Base-by-base conservation (phyloP, 2,329 filamentous ascomycete species). In the Harringtonia aguacate region DNA sequence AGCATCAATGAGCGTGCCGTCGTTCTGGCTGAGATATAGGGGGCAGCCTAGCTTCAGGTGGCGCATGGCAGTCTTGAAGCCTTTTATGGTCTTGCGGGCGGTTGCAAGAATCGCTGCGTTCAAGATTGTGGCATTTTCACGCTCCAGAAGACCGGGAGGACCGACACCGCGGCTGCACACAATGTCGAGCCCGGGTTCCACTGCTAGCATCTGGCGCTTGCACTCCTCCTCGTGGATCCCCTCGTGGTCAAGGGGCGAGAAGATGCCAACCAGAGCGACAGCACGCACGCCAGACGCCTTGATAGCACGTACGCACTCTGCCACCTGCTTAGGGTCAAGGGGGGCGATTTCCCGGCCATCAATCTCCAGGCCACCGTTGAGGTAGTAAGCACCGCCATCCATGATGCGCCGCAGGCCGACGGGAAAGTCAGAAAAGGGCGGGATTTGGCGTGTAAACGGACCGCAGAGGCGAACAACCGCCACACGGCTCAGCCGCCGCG, bases 91-190 rank as follows among this genome's bases (percentile, higher is more conserved):
- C 48, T 64, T 65, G 12, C 67, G 63, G 0, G 77, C 77, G 50
- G 79, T 78, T 1, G 65, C 56, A 15, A 79, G 60, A 31, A 82
- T 77, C 2, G 76, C 70, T 0, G 77, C 77, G 49, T 82, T 81
- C 17, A 82, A 60, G 20, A 81, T 77, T 2, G 75, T 70, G 1
- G 78, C 77, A 52, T 82, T 81, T 56, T 82, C 78, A 31, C 78
- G 66, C 58, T 79, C 77, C 10, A 79, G 44, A 77, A 75, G 33
- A 61, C 72, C 14, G 71, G 56, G 49, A 66, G 74, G 14, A 68
- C 72, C 72, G 2, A 75, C 68, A 13, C 71, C 67, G 17, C 59
- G 56, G 3, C 61, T 63, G 28, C 50, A 50, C 10, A 56, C 54
- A 22, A 59, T 50, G 43, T 56, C 46, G 2, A 50, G 36, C 15